Evolutionary conservation across 169 alveolate species (phyloP).

Genomic region (Plasmodium reichenowi): DNA sequence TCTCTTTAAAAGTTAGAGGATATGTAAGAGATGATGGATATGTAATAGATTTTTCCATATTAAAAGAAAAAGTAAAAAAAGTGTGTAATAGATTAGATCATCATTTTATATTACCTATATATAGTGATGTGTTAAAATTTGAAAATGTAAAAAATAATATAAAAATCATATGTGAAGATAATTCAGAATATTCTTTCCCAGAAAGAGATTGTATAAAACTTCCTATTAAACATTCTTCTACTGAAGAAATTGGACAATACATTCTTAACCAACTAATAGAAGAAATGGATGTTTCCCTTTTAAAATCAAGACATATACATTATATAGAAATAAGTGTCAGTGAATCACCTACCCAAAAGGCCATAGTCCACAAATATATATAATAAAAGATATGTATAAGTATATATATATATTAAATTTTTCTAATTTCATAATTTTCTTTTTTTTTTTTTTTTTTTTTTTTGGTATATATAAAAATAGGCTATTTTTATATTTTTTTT

Average conservation of each 20-base stretch:
- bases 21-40: conserved; percentile 70
- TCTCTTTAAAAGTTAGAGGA: conserved; percentile 60
- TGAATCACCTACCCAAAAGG: conserved; percentile 73
- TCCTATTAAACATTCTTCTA: conserved; percentile 75
- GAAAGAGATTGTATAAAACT: conserved; percentile 49
- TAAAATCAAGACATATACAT: conserved; percentile 33
- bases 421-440: not conserved
- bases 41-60: conserved; percentile 71
- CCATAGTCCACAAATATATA: conserved; percentile 27
- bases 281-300: conserved; percentile 35
- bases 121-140: conserved; percentile 75
- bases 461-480: not conserved
- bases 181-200: conserved; percentile 71
- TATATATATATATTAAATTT: not conserved
- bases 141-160: conserved; percentile 41
- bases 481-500: not conserved
- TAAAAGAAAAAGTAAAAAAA: conserved; percentile 32
- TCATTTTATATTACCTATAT: conserved; percentile 62
- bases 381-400: not conserved
- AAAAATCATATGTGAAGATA: conserved; percentile 69
- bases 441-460: not conserved
- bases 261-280: conserved; percentile 44
- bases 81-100: conserved; percentile 64
- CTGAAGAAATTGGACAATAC: conserved; percentile 67
- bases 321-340: conserved; percentile 55